Conservation (phyloP, 106 monocot species). For the Allium sativum region DNA sequence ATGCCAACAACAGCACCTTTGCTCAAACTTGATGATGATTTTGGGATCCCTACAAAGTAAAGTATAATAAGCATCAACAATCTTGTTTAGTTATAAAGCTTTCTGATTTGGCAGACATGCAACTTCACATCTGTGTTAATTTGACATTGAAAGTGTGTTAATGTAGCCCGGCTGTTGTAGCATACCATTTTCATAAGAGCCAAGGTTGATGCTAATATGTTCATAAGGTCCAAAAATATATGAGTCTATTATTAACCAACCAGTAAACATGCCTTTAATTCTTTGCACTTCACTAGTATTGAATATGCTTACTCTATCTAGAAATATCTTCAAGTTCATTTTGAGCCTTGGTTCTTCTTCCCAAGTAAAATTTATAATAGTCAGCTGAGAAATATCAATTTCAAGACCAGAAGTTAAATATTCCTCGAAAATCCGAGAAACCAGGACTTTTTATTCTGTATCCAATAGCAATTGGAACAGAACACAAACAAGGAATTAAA, state of each 20-base stretch:
- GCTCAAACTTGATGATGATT: conserved; percentile 29
- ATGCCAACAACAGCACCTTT: conserved; percentile 66
- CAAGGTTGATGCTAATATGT: conserved; percentile 56
- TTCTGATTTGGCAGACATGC: background rate
- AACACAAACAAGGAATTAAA: conserved; percentile 46
- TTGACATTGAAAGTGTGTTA: too few relatives aligned
- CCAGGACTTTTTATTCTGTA: conserved; percentile 98
- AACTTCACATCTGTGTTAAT: background rate
- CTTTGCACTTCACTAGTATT: conserved; percentile 47
- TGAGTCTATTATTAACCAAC: conserved; percentile 71
- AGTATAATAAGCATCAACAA: conserved; percentile 2
- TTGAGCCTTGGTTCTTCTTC: conserved; percentile 85
- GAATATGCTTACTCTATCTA: conserved; percentile 31
- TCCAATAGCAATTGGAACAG: conserved; percentile 64
- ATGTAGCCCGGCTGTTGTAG: background rate
- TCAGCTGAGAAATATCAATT: conserved; percentile 45
- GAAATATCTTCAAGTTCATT: conserved; percentile 83
- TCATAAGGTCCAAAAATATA: conserved; percentile 96
- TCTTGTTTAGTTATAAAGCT: background rate
- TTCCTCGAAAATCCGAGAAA: conserved; percentile 60
- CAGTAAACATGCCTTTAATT: conserved; percentile 61
- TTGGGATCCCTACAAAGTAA: conserved; percentile 25
- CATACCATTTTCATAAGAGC: conserved; percentile 55
- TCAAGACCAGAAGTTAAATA: conserved; percentile 59
- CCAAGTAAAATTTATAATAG: conserved; percentile 58